Evolutionary conservation across 805 yeast genomes (phyloP).

Genomic region (Wickerhamiella vanderwaltii): DNA sequence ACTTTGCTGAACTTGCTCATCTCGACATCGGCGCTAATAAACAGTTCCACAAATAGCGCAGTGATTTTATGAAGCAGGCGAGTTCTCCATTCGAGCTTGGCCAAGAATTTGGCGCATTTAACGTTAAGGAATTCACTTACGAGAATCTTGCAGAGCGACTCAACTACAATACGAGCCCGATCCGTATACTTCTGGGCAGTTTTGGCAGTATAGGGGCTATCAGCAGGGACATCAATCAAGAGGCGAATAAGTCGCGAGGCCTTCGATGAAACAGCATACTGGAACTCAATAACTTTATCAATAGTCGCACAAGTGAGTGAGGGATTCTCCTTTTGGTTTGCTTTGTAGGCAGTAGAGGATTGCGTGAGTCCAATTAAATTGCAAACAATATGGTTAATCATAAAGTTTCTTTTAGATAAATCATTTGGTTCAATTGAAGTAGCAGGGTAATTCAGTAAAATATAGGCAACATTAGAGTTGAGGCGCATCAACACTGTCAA

Average conservation of each 20-base stretch:
- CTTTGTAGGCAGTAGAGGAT: not conserved
- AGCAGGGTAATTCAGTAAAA: not conserved
- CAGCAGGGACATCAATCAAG: not conserved
- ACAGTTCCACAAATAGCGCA: not conserved
- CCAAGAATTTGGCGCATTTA: not conserved
- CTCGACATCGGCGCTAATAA: constrained; percentile 1
- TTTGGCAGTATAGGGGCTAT: constrained; percentile 3
- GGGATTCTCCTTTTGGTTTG: no score
- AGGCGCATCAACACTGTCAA: not conserved
- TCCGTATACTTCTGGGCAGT: constrained; percentile 2
- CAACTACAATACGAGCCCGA: constrained; percentile 2
- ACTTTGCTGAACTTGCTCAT: not conserved
- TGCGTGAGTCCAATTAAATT: not conserved
- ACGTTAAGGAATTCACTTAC: constrained; percentile 4
- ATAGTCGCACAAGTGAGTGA: no score
- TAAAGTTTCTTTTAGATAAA: not conserved
- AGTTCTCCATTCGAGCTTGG: not conserved
- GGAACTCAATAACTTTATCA: no score
- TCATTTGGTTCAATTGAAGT: no score
- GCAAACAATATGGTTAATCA: not conserved
- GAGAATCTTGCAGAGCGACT: not conserved
- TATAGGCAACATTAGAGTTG: not conserved
- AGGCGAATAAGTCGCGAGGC: not conserved
- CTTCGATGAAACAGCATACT: not conserved
- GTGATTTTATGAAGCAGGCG: constrained; percentile 1